Evolutionary conservation across 805 yeast species (phyloP), one percentile per base, ranked within the genome.

Genomic region (Kodamaea jinghongensis): DNA sequence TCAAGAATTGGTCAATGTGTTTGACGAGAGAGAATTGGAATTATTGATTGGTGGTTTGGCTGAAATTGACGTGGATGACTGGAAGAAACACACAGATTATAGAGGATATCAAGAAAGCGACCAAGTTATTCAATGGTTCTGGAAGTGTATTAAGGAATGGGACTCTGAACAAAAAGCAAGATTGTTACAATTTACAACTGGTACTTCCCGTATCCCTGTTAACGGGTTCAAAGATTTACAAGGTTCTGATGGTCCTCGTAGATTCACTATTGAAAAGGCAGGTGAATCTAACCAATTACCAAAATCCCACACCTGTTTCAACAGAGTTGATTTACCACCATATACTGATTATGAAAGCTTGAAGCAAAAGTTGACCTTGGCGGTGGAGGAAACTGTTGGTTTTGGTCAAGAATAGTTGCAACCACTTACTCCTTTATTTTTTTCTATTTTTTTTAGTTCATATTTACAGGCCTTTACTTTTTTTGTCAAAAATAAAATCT

Each of bases 71-170:
- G 86, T 91, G 43, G 97, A 90, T 49, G 99, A 93, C 71, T 93
- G 99, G 99, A 93, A 89, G 70, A 90, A 88, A 61, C 97, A 93
- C 63, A 93, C 99, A 14, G 99, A 93, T 65, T 93, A 93, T 69
- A 81, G 99, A 70, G 99, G 99, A 4, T 93, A 91, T 66, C 91
- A 89, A 61, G 98, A 93, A 67, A 80, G 80, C 48, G 99, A 93
- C 66, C 96, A 89, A 67, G 96, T 89, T 36, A 82, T 93, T 51
- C 95, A 91, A 70, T 93, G 99, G 99, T 93, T 93, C 78, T 93
- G 99, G 99, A 81, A 80, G 64, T 85, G 95, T 67, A 81, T 93
- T 52, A 73, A 82, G 38, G 86, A 83, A 59, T 90, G 97, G 97
- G 98, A 93, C 61, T 78, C 89, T 41, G 99, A 93, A 63, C 97